phyloP scores from a whole-genome alignment of 257 asterid species.

The Henckelia pumila region DNA sequence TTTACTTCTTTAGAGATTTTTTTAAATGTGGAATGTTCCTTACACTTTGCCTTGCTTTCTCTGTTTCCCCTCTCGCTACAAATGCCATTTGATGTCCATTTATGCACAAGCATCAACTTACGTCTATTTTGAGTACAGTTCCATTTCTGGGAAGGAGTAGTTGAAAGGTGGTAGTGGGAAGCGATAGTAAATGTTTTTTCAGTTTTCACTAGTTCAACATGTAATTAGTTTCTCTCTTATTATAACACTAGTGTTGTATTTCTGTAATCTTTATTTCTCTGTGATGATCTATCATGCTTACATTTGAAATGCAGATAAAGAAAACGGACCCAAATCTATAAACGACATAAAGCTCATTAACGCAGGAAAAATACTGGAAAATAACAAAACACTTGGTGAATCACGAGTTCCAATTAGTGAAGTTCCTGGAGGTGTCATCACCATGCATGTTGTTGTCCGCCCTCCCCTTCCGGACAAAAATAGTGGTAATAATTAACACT shows the following conservation, averaged over 20 bases:
- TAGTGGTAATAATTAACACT: slow-evolving; percentile 42
- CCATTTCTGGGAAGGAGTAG: neutral
- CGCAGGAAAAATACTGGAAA: slow-evolving; percentile 88
- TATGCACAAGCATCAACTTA: neutral
- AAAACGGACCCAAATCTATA: slow-evolving; percentile 68
- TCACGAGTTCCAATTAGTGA: slow-evolving; percentile 75
- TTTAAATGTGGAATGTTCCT: neutral
- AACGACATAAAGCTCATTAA: slow-evolving; percentile 78
- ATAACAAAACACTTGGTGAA: slow-evolving; percentile 69
- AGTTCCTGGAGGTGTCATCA: slow-evolving; percentile 82
- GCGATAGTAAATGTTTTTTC: neutral
- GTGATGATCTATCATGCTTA: slow-evolving; percentile 7
- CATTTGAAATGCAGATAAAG: slow-evolving; percentile 53
- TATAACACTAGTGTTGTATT: neutral
- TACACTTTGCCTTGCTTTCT: neutral
- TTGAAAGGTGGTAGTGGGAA: neutral
- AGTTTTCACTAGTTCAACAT: neutral
- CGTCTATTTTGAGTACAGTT: neutral
- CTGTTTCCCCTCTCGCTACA: neutral
- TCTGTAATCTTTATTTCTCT: slow-evolving; percentile 11
- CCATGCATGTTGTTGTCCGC: slow-evolving; percentile 86
- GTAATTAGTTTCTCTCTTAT: neutral
- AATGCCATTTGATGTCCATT: neutral
- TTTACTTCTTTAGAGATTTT: neutral
- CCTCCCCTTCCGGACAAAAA: slow-evolving; percentile 70